These are phyloP conservation scores for Phytophthora crassamura DNA, from an alignment of 352 stramenopile species.

Conservation along the genomic window DNA sequence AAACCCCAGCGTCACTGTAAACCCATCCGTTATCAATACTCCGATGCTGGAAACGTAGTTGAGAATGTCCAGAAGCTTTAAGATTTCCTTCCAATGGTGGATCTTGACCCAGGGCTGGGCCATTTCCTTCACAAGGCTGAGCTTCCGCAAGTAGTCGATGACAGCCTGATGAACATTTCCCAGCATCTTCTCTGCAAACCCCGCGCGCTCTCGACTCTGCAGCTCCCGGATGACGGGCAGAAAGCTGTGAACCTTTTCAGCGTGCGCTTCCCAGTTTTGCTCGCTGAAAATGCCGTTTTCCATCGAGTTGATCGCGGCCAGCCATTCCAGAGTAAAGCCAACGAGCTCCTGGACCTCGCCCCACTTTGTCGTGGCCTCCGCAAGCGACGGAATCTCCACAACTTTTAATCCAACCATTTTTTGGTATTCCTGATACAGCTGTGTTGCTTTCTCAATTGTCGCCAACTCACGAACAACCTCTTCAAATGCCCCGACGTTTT, in stretches of 20 bases:
- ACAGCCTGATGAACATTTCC: slow-evolving; percentile 43
- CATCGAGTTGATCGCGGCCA: slow-evolving; percentile 50
- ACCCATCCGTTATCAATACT: slow-evolving; percentile 57
- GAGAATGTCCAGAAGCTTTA: slow-evolving; percentile 52
- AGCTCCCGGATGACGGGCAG: slow-evolving; percentile 43
- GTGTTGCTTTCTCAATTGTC: slow-evolving; percentile 56
- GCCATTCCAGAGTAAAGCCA: slow-evolving; percentile 56
- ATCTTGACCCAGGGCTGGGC: slow-evolving; percentile 57
- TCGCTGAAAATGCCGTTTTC: slow-evolving; percentile 74
- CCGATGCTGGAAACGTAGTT: slow-evolving; percentile 61
- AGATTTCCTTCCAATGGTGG: slow-evolving; percentile 69
- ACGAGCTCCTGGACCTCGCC: slow-evolving; percentile 68
- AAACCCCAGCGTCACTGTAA: slow-evolving; percentile 59
- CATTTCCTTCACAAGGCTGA: slow-evolving; percentile 61
- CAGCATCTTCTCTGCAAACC: slow-evolving; percentile 53
- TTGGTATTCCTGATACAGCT: slow-evolving; percentile 77
- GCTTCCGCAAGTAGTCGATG: slow-evolving; percentile 48
- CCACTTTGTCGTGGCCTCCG: slow-evolving; percentile 53
- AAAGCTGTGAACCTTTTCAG: slow-evolving; percentile 46
- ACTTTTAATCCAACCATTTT: slow-evolving; percentile 72
- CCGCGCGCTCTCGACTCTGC: slow-evolving; percentile 28
- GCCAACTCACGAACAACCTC: slow-evolving; percentile 57
- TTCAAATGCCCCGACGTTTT: slow-evolving; percentile 55
- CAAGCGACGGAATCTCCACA: slow-evolving; percentile 57
- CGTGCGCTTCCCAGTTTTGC: slow-evolving; percentile 59